Conservation (phyloP, 2,329 filamentous ascomycete genomes). For the Trichoderma oligosporum region DNA sequence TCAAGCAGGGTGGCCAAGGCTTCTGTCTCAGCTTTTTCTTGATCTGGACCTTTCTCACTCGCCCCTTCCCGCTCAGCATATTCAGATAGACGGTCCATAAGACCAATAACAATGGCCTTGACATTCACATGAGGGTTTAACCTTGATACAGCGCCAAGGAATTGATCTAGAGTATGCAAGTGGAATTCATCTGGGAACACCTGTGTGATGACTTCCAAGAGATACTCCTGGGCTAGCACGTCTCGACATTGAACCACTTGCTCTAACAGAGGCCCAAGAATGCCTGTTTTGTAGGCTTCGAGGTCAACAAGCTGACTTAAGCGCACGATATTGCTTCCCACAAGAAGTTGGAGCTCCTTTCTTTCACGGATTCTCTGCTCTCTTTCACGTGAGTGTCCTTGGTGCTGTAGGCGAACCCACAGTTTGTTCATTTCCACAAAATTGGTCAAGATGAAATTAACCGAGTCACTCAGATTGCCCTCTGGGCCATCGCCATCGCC, state of each 20-base stretch:
- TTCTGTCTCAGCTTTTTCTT: conserved; percentile 76
- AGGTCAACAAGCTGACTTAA: conserved; percentile 94
- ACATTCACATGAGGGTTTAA: conserved; percentile 96
- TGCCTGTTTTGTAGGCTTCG: conserved; percentile 87
- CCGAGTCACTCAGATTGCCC: conserved; percentile 93
- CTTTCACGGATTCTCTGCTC: conserved; percentile 92
- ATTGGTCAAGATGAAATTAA: conserved; percentile 96
- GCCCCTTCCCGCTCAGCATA: conserved; percentile 89
- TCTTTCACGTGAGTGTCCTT: conserved; percentile 91
- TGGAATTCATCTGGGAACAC: conserved; percentile 99
- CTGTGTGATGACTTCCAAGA: conserved; percentile 96
- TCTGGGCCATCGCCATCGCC: conserved; percentile 86
- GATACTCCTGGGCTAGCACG: conserved; percentile 93
- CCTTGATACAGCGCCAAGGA: conserved; percentile 86
- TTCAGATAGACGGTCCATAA: conserved; percentile 93
- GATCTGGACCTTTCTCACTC: conserved; percentile 64
- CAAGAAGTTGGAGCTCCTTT: conserved; percentile 89
- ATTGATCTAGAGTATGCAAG: conserved; percentile 91
- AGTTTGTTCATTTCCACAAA: conserved; percentile 99
- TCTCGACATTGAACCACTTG: conserved; percentile 98
- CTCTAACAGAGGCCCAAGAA: conserved; percentile 83
- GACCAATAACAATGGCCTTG: conserved; percentile 94
- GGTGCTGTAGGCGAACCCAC: conserved; percentile 95
- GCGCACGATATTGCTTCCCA: conserved; percentile 93
- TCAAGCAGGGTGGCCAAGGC: conserved; percentile 75